Conservation (phyloP, 1,284 basidiomycete genomes). For the Rhodotorula sp. region DNA sequence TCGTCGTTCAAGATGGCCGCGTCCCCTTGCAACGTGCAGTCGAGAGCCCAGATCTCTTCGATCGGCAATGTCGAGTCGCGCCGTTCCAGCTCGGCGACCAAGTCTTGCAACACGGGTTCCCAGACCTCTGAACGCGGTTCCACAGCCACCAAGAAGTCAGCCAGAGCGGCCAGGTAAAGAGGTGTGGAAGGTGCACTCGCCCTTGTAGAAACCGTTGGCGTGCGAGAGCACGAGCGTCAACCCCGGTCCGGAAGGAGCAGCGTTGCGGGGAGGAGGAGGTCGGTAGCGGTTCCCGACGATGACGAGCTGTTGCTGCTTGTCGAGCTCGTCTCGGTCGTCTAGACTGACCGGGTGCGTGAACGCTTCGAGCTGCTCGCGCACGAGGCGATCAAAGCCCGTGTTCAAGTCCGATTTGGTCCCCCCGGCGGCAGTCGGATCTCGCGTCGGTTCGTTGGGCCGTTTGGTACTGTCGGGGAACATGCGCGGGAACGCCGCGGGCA, state of each 20-base stretch:
- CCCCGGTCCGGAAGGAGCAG: not conserved
- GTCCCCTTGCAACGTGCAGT: conserved; percentile 74
- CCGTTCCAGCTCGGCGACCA: conserved; percentile 48
- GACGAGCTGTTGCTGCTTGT: conserved; percentile 31
- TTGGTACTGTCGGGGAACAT: conserved; percentile 6
- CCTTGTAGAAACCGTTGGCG: conserved; percentile 78
- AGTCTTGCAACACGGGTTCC: conserved; percentile 61
- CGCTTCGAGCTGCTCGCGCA: conserved; percentile 22
- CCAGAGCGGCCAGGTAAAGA: not conserved
- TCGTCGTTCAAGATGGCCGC: conserved; percentile 64
- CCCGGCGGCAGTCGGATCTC: not conserved
- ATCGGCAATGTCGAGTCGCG: conserved; percentile 48
- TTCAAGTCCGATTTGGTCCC: conserved; percentile 6
- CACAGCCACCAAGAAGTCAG: not conserved
- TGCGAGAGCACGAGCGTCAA: conserved; percentile 71
- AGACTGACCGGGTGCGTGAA: conserved; percentile 11
- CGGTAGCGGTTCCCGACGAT: conserved; percentile 34
- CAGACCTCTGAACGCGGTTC: conserved; percentile 56
- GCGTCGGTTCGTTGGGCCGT: not conserved
- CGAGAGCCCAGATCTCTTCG: conserved; percentile 77
- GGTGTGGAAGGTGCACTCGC: conserved; percentile 51
- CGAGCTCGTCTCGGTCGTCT: conserved; percentile 13
- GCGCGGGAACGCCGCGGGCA: conserved; percentile 39
- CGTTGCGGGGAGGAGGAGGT: not conserved
- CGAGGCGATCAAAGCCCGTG: conserved; percentile 11